Percentiles rank a stretch among this genome's conserved stretches.
phyloP scores from a whole-genome alignment of 2,329 filamentous ascomycete genomes.

The Massarina eburnea region DNA sequence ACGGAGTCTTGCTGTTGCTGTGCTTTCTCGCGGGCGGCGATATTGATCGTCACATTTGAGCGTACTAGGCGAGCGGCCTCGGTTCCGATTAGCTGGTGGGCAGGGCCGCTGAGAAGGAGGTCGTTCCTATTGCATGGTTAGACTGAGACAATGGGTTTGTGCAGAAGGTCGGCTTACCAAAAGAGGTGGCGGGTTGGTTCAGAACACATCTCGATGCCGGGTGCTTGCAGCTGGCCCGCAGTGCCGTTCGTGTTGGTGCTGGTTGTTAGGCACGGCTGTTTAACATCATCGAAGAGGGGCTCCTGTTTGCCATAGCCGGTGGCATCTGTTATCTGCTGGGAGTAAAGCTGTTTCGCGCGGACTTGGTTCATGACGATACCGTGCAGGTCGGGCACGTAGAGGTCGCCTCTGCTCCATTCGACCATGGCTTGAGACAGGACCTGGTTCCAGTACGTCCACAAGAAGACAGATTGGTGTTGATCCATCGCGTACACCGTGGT shows the following conservation, averaged over 20 bases:
- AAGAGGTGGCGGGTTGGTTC: constrained; percentile 37
- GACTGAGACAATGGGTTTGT: constrained; percentile 37
- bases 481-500: constrained; percentile 29
- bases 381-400: constrained; percentile 38
- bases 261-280: constrained; percentile 36
- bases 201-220: constrained; percentile 30
- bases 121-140: constrained; percentile 38
- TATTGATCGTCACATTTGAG: constrained; percentile 34
- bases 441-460: constrained; percentile 41
- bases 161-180: constrained; percentile 29
- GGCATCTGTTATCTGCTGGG: constrained; percentile 34
- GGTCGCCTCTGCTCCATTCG: constrained; percentile 32
- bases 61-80: constrained; percentile 37
- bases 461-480: constrained; percentile 37
- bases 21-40: constrained; percentile 19
- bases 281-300: constrained; percentile 37
- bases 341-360: constrained; percentile 35
- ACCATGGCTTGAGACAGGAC: constrained; percentile 30
- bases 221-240: constrained; percentile 26
- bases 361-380: constrained; percentile 38
- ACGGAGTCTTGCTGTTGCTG: constrained; percentile 1
- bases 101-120: constrained; percentile 36
- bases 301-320: constrained; percentile 32
- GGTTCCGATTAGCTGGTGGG: constrained; percentile 39
- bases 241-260: constrained; percentile 12